Evolutionary conservation across 495 filamentous ascomycete species (phyloP).

Genomic region (Hyphodiscus hymeniophilus): DNA sequence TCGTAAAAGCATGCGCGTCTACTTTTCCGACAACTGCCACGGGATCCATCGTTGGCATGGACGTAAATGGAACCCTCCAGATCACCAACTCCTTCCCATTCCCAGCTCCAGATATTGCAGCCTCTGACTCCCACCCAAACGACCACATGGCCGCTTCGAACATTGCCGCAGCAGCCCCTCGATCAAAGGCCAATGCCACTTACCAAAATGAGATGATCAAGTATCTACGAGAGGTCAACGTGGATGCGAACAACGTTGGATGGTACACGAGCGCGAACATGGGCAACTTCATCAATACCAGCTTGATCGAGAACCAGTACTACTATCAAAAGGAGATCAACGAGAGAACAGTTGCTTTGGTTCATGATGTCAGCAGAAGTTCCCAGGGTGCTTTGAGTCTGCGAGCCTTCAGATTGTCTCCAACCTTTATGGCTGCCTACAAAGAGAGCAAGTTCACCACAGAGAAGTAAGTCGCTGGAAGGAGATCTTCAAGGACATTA

Average conservation of each 20-base stretch:
- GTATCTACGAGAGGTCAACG: constrained; percentile 91
- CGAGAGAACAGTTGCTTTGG: constrained; percentile 85
- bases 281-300: constrained; percentile 93
- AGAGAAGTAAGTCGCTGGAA: constrained; percentile 58
- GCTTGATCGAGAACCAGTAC: constrained; percentile 96
- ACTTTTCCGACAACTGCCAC: constrained; percentile 85
- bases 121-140: constrained; percentile 71
- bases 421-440: constrained; percentile 82
- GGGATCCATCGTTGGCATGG: constrained; percentile 88
- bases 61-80: constrained; percentile 72
- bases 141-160: constrained; percentile 54
- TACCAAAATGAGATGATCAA: constrained; percentile 98
- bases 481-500: constrained; percentile 5
- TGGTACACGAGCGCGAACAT: constrained; percentile 99
- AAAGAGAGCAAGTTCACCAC: constrained; percentile 96
- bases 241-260: constrained; percentile 95
- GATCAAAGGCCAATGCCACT: constrained; percentile 76
- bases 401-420: constrained; percentile 82
- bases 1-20: constrained; percentile 85
- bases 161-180: constrained; percentile 78
- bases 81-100: constrained; percentile 95
- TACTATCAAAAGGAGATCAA: constrained; percentile 93
- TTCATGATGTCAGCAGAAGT: constrained; percentile 91
- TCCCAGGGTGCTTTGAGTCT: constrained; percentile 85
- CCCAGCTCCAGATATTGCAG: constrained; percentile 68